These are phyloP conservation scores for Alternaria brassicicola DNA, from an alignment of 2,329 filamentous ascomycete species.

Conservation along the genomic window DNA sequence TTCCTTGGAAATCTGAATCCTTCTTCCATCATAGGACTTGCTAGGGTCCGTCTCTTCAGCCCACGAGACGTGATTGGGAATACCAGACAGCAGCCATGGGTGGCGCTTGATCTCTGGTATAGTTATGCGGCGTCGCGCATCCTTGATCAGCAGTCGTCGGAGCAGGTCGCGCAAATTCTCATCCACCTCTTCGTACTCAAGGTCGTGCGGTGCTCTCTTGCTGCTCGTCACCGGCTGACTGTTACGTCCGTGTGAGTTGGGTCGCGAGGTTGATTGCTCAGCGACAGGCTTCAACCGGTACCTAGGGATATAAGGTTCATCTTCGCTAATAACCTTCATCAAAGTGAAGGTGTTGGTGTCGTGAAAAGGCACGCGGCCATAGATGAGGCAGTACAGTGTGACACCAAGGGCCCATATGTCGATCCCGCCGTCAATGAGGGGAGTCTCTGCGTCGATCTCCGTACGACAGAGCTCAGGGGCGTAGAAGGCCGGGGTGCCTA, in stretches of 20 bases:
- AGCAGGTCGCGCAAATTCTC: slow-evolving; percentile 80
- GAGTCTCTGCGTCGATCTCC: slow-evolving; percentile 68
- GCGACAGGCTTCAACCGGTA: slow-evolving; percentile 78
- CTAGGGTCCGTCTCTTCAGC: slow-evolving; percentile 92
- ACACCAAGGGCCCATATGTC: slow-evolving; percentile 98
- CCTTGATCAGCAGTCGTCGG: slow-evolving; percentile 80
- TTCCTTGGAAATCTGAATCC: slow-evolving; percentile 90
- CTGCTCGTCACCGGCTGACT: slow-evolving; percentile 63
- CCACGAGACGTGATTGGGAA: slow-evolving; percentile 78
- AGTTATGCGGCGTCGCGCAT: slow-evolving; percentile 85
- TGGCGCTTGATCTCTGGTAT: slow-evolving; percentile 93
- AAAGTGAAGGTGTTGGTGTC: slow-evolving; percentile 91
- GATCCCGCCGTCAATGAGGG: slow-evolving; percentile 88
- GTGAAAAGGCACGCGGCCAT: slow-evolving; percentile 89
- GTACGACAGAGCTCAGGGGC: slow-evolving; percentile 95
- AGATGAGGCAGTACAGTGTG: slow-evolving; percentile 94
- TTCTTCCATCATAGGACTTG: slow-evolving; percentile 76
- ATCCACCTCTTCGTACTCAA: slow-evolving; percentile 85
- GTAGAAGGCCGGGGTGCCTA: slow-evolving; percentile 96
- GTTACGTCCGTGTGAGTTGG: slow-evolving; percentile 54
- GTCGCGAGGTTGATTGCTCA: slow-evolving; percentile 52
- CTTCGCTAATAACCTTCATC: slow-evolving; percentile 88
- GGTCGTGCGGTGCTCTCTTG: slow-evolving; percentile 76
- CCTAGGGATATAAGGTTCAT: slow-evolving; percentile 87
- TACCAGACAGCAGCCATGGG: slow-evolving; percentile 82